Base-by-base conservation (phyloP, 2,329 filamentous ascomycete genomes). In the Aspergillus bombycis region DNA sequence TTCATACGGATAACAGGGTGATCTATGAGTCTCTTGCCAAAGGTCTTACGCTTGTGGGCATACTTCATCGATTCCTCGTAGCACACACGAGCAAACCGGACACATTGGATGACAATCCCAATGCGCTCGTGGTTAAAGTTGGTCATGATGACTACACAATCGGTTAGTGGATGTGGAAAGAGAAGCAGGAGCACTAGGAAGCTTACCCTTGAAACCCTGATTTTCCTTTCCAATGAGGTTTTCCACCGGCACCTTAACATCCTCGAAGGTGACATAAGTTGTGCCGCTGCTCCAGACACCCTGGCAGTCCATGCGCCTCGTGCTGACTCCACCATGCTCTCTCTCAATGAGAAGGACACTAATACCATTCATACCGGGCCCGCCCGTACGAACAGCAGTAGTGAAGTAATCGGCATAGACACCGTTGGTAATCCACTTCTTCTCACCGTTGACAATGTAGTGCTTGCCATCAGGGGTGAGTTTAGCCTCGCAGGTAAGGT, bases 381-480 rank as follows among this genome's bases (percentile, higher is more conserved):
- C 90, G 67, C 91, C 93, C 8, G 95, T 99, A 65, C 95, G 90
- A 45, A 99, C 95, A 30, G 94, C 95, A 16, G 92, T 96, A 61
- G 95, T 98, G 84, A 98, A 98, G 84, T 98, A 99, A 79, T 99
- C 95, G 66, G 85, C 88, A 93, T 93, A 97, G 74, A 97, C 88
- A 74, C 95, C 95, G 81, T 99, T 99, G 74, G 94, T 98, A 80
- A 98, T 98, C 94, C 95, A 98, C 83, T 99, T 99, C 91, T 99
- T 98, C 88, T 97, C 94, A 61, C 95, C 95, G 75, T 98, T 99
- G 81, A 99, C 95, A 71, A 98, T 98, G 81, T 96, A 99, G 83
- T 98, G 93, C 85, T 98, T 98, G 75, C 95, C 95, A 73, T 99
- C 95, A 71, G 95, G 91, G 67, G 87, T 92, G 62, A 98, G 86